Conservation (phyloP, 345 rosid species). For the Jatropha curcas region DNA sequence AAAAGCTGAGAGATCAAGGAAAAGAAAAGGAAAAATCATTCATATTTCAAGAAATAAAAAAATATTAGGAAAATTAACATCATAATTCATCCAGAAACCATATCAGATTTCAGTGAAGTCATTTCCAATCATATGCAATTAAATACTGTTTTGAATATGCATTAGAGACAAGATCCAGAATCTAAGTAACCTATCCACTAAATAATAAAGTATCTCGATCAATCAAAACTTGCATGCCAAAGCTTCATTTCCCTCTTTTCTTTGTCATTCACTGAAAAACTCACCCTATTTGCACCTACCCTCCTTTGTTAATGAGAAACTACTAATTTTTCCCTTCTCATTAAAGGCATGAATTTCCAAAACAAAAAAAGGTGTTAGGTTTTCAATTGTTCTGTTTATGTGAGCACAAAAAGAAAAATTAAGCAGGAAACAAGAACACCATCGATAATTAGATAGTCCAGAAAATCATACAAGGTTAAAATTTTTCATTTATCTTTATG, state of each 20-base stretch:
- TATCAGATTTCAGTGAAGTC: not conserved
- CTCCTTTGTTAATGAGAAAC: not conserved
- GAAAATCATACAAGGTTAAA: not conserved
- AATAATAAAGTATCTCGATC: not conserved
- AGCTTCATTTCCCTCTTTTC: too few relatives aligned
- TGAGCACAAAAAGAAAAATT: not conserved
- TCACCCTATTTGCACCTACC: not conserved
- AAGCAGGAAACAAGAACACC: not conserved
- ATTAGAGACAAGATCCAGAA: not conserved
- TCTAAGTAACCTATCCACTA: not conserved
- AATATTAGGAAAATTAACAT: not conserved
- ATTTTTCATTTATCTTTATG: not conserved
- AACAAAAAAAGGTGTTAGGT: not conserved
- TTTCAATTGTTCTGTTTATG: not conserved
- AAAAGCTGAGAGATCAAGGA: constrained; percentile 59
- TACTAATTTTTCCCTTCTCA: not conserved
- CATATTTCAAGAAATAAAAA: not conserved
- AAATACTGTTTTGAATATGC: not conserved
- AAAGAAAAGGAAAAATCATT: not conserved
- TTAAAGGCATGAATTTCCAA: not conserved
- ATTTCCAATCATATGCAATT: not conserved
- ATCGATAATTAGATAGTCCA: not conserved
- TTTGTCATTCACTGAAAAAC: not conserved
- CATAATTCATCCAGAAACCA: not conserved
- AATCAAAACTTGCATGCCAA: not conserved